phyloP scores from a whole-genome alignment of 768 basidiomycete species.

The Rhizopogon rudus region DNA sequence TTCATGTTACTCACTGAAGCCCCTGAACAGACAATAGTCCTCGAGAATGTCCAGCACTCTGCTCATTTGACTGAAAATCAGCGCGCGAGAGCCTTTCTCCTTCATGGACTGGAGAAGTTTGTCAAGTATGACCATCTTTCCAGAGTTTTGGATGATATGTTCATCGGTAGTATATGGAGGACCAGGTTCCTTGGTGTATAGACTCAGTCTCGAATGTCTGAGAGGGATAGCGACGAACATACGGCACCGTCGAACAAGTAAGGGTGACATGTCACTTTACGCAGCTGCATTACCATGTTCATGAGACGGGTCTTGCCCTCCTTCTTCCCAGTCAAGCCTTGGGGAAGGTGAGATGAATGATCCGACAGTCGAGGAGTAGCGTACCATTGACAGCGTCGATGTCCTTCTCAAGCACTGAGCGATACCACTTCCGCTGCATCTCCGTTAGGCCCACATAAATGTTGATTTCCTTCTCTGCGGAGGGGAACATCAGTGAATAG shows the following conservation, averaged over 20 bases:
- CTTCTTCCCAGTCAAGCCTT: conserved; percentile 92
- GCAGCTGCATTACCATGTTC: conserved; percentile 99
- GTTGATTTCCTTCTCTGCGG: conserved; percentile 93
- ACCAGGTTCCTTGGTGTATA: conserved; percentile 71
- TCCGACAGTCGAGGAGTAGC: conserved; percentile 6
- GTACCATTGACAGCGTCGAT: conserved; percentile 96
- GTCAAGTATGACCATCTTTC: conserved; percentile 98
- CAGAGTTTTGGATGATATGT: conserved; percentile 89
- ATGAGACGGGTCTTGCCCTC: conserved; percentile 96
- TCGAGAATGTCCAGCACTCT: conserved; percentile 97
- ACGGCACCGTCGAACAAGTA: conserved; percentile 94
- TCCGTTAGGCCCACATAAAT: conserved; percentile 96
- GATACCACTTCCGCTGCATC: conserved; percentile 99
- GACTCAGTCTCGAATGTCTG: not conserved
- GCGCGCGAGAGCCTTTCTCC: conserved; percentile 86
- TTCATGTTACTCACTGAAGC: conserved; percentile 59
- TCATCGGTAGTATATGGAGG: conserved; percentile 98
- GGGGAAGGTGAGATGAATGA: not conserved
- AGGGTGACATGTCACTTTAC: conserved; percentile 87
- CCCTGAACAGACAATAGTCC: conserved; percentile 92
- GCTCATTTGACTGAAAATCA: conserved; percentile 99
- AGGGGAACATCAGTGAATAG: not conserved
- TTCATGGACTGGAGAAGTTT: conserved; percentile 87
- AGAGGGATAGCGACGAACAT: conserved; percentile 16
- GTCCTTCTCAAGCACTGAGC: conserved; percentile 93